These are phyloP conservation scores for Tylopilus vinaceipallidus DNA, from an alignment of 768 basidiomycete genomes.

Conservation along the genomic window DNA sequence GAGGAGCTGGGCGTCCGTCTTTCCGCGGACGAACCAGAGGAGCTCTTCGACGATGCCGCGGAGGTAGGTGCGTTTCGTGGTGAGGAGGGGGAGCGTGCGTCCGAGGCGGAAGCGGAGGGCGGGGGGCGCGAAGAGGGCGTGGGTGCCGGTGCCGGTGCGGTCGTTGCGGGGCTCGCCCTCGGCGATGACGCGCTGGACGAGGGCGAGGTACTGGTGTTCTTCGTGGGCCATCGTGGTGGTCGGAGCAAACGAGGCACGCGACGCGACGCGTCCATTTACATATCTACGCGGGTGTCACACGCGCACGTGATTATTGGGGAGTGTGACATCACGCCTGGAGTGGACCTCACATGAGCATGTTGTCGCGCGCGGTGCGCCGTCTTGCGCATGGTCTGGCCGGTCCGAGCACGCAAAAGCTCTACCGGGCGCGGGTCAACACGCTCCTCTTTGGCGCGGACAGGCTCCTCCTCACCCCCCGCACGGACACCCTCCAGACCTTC, in stretches of 20 bases:
- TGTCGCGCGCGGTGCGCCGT: slow-evolving; percentile 1
- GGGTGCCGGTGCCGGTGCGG: slow-evolving; percentile 92
- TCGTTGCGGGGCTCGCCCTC: slow-evolving; percentile 80
- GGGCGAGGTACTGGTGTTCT: slow-evolving; percentile 84
- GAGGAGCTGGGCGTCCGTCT: slow-evolving; percentile 76
- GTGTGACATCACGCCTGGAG: slow-evolving; percentile 17
- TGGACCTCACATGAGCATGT: too few species aligned
- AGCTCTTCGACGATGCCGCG: slow-evolving; percentile 92
- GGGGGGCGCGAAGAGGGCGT: slow-evolving; percentile 89
- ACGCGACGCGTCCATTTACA: slow-evolving; percentile 3
- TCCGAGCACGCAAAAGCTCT: slow-evolving; percentile 11
- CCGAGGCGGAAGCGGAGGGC: slow-evolving; percentile 86
- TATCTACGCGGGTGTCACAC: slow-evolving; percentile 5
- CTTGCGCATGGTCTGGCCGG: neutral
- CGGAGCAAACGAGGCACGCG: neutral
- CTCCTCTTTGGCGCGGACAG: slow-evolving; percentile 29
- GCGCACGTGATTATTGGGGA: slow-evolving; percentile 8
- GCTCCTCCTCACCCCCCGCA: slow-evolving; percentile 21
- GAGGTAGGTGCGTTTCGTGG: slow-evolving; percentile 92
- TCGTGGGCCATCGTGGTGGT: slow-evolving; percentile 53
- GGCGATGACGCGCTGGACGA: slow-evolving; percentile 74
- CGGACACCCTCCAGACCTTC: slow-evolving; percentile 19
- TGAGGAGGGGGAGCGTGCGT: slow-evolving; percentile 79
- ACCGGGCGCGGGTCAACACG: slow-evolving; percentile 25
- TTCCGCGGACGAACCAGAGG: slow-evolving; percentile 88